A percentile compares a stretch with the other conserved stretches of the same genome.
Evolutionary conservation across 352 stramenopile genomes (phyloP).

Genomic region (Pythium oligandrum): DNA sequence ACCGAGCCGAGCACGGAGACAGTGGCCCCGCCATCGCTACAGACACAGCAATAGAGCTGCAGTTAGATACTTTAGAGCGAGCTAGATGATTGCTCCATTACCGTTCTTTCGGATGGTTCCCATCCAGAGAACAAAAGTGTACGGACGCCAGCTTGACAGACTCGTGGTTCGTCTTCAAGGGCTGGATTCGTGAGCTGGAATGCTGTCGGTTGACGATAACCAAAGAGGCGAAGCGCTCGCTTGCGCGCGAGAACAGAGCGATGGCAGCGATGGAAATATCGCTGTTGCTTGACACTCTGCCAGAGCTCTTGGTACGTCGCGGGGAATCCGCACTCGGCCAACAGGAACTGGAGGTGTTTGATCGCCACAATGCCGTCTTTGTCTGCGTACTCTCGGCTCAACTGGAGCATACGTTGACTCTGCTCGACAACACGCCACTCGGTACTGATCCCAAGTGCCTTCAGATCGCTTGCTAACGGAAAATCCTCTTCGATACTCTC

Average conservation of each 20-base stretch:
- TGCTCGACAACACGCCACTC: slow-evolving; percentile 21
- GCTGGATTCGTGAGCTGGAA: slow-evolving; percentile 31
- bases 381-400: slow-evolving; percentile 55
- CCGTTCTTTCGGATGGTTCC: slow-evolving; percentile 29
- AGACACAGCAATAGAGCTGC: not conserved
- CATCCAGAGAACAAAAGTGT: slow-evolving; percentile 48
- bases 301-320: slow-evolving; percentile 30
- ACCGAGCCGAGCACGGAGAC: slow-evolving; percentile 25
- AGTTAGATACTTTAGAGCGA: not conserved
- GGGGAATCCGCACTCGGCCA: slow-evolving; percentile 33
- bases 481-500: slow-evolving; percentile 40
- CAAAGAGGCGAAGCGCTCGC: slow-evolving; percentile 54
- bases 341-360: slow-evolving; percentile 41
- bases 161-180: slow-evolving; percentile 30
- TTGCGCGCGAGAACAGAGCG: slow-evolving; percentile 38
- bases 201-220: slow-evolving; percentile 49
- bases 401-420: slow-evolving; percentile 14
- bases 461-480: slow-evolving; percentile 37
- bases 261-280: slow-evolving; percentile 35
- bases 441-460: slow-evolving; percentile 29
- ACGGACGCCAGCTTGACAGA: slow-evolving; percentile 41
- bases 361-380: slow-evolving; percentile 25
- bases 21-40: slow-evolving; percentile 41
- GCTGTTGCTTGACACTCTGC: slow-evolving; percentile 32
- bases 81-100: slow-evolving; percentile 7